Evolutionary conservation across 257 asterid genomes (phyloP).

Genomic region (Solanum sitiens): DNA sequence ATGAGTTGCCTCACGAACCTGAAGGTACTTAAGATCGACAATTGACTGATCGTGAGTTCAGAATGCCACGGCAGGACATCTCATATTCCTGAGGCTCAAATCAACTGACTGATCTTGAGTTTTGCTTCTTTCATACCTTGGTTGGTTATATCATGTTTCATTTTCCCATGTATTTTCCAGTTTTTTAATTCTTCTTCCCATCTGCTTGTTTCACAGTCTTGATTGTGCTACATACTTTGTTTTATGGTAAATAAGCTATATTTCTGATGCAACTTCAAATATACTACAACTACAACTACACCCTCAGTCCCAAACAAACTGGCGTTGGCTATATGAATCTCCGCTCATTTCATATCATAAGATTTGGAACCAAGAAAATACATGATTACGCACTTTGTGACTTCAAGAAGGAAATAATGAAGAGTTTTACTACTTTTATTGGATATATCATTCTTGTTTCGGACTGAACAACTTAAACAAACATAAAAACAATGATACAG

Average conservation of each 20-base stretch:
- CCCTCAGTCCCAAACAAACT: background rate
- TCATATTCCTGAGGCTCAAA: background rate
- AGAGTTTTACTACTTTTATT: background rate
- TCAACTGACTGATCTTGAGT: background rate
- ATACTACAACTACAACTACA: background rate
- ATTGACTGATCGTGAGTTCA: background rate
- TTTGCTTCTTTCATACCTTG: background rate
- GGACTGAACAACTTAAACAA: background rate
- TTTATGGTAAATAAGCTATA: background rate
- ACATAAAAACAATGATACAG: background rate
- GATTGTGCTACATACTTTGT: background rate
- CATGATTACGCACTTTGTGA: background rate
- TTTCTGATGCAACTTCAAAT: background rate
- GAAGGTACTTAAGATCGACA: background rate
- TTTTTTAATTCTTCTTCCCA: background rate
- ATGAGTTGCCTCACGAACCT: background rate
- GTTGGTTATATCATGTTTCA: background rate
- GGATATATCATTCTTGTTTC: background rate
- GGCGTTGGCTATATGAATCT: background rate
- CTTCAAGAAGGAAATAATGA: background rate
- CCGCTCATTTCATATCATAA: background rate
- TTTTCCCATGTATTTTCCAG: background rate
- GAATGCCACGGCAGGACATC: background rate
- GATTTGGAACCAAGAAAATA: background rate
- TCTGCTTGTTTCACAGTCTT: background rate